Evolutionary conservation across 1,139 yeast species (phyloP), one percentile per base, ranked within the genome.

Genomic region (Suhomyces bribrorum): DNA sequence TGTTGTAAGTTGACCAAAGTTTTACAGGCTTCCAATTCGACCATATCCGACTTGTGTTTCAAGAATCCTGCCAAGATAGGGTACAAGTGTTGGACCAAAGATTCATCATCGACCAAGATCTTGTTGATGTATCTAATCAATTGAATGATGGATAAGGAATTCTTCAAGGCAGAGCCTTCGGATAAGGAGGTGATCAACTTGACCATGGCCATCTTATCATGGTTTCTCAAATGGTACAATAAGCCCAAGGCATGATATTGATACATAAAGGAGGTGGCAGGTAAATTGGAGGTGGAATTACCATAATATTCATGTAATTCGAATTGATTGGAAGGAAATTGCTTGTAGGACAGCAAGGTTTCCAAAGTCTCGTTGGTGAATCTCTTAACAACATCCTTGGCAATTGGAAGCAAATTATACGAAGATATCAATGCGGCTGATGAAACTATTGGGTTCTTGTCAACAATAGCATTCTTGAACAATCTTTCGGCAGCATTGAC

Each of bases 221-320:
- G 95, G 55, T 84, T 82, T 60, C 95, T 81, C 62, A 94, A 77
- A 53, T 86, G 87, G 61, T 89, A 90, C 53, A 94, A 70, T 54
- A 92, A 75, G 16, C 97, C 97, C 54, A 92, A 72, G 4, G 98
- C 97, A 63, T 92, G 98, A 67, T 90, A 92, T 69, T 92, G 98
- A 47, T 95, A 78, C 77, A 87, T 85, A 63, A 78, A 82, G 12
- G 95, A 81, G 31, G 88, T 80, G 12, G 78, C 68, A 35, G 88
- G 85, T 45, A 77, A 64, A 54, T 73, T 75, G 14, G 75, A 58
- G 35, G 75, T 69, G 37, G 76, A 65, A 44, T 62, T 58, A 15
- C 81, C 82, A 49, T 74, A 75, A 49, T 66, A 74, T 47, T 77
- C 83, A 49, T 77, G 83, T 36, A 73, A 54, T 61, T 67, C 68